Conservation (phyloP, 495 filamentous ascomycete species). For the Annulohypoxylon bovei region DNA sequence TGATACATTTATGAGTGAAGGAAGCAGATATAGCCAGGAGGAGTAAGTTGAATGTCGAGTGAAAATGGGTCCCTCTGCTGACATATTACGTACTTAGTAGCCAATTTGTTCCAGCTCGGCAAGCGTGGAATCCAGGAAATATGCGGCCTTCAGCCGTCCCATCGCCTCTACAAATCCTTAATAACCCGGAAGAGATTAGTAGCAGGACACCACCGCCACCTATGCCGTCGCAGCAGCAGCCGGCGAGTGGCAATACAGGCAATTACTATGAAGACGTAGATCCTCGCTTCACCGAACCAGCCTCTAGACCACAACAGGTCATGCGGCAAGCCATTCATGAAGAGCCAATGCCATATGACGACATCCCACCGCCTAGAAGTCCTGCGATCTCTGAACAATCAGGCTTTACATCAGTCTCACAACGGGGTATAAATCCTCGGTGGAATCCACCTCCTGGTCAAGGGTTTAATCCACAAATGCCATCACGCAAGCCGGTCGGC, state of each 20-base stretch:
- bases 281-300: slow-evolving; percentile 74
- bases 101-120: slow-evolving; percentile 72
- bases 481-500: slow-evolving; percentile 56
- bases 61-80: slow-evolving; percentile 1
- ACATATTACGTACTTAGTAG: slow-evolving; percentile 52
- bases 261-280: slow-evolving; percentile 95
- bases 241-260: slow-evolving; percentile 54
- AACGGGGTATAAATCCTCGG: slow-evolving; percentile 85
- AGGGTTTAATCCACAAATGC: slow-evolving; percentile 48
- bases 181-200: slow-evolving; percentile 55
- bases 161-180: slow-evolving; percentile 50
- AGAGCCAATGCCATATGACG: slow-evolving; percentile 61
- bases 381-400: slow-evolving; percentile 80
- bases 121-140: slow-evolving; percentile 63
- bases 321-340: slow-evolving; percentile 43
- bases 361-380: slow-evolving; percentile 71
- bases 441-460: slow-evolving; percentile 66
- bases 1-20: slow-evolving; percentile 64
- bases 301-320: slow-evolving; percentile 41
- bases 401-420: slow-evolving; percentile 85
- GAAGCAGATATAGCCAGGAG: slow-evolving; percentile 74
- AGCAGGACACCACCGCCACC: slow-evolving; percentile 45
- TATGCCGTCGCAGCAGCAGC: slow-evolving; percentile 34
- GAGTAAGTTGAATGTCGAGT: slow-evolving; percentile 67
- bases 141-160: slow-evolving; percentile 54